Evolutionary conservation across 495 filamentous ascomycete species (phyloP).

Genomic region (Neurospora pannonica): DNA sequence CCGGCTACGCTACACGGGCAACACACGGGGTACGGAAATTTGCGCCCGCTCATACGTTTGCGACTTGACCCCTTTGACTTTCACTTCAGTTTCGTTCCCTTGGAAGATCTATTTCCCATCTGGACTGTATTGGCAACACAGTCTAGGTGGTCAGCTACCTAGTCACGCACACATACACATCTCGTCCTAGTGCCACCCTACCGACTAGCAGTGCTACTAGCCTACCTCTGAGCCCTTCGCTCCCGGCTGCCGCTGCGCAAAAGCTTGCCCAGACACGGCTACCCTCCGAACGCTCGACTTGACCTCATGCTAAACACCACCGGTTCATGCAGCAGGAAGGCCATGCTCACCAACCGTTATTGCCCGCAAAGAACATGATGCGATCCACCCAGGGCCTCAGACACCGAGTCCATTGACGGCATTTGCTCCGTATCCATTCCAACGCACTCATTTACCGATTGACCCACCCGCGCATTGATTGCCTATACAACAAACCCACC

Average conservation of each 20-base stretch:
- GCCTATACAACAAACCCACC: slow-evolving; percentile 1
- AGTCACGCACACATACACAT: background rate
- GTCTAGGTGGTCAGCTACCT: background rate
- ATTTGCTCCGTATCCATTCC: slow-evolving; percentile 5
- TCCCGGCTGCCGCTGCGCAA: background rate
- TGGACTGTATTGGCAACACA: background rate
- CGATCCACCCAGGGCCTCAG: slow-evolving; percentile 30
- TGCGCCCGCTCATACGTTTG: background rate
- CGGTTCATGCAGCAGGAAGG: slow-evolving; percentile 23
- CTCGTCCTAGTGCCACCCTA: background rate
- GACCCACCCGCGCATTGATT: slow-evolving; percentile 18
- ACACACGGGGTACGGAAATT: background rate
- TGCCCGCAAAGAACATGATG: slow-evolving; percentile 25
- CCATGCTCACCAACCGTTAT: slow-evolving; percentile 6
- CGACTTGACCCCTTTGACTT: background rate
- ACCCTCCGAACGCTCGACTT: background rate
- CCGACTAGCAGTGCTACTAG: background rate
- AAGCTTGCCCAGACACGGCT: background rate
- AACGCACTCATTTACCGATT: slow-evolving; percentile 12
- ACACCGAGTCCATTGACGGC: slow-evolving; percentile 30
- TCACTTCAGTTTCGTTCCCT: background rate
- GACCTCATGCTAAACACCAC: slow-evolving; percentile 23
- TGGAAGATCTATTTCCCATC: background rate
- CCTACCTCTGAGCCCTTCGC: background rate
- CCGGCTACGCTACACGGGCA: background rate